These are phyloP conservation scores for Fonsecaea erecta DNA, from an alignment of 2,329 filamentous ascomycete species.

Conservation along the genomic window DNA sequence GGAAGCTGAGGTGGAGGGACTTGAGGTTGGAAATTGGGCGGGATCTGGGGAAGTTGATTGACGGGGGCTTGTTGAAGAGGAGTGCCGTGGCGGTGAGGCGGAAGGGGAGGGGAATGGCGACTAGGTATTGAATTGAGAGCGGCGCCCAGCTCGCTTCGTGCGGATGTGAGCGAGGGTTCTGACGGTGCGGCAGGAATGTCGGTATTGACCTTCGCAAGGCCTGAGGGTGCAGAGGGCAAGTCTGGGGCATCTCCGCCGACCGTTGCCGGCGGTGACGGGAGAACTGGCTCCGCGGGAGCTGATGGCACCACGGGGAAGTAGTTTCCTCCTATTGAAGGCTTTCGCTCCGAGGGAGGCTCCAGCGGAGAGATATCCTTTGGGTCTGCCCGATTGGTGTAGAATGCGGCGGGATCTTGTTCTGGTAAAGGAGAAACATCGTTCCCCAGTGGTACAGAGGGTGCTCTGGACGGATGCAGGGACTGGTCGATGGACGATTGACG, in stretches of 20 bases:
- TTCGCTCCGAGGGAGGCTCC: constrained; percentile 51
- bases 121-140: constrained; percentile 18
- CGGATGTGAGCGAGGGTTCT: constrained; percentile 19
- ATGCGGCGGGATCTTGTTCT: constrained; percentile 39
- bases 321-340: constrained; percentile 59
- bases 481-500: constrained; percentile 55
- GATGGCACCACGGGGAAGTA: constrained; percentile 61
- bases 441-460: constrained; percentile 24
- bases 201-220: constrained; percentile 5
- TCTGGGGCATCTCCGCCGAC: constrained; percentile 35
- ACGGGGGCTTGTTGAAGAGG: constrained; percentile 23
- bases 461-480: constrained; percentile 53
- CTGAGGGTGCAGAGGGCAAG: constrained; percentile 38
- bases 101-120: constrained; percentile 33
- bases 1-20: constrained; percentile 26
- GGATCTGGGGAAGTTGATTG: constrained; percentile 30
- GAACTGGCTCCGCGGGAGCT: constrained; percentile 41
- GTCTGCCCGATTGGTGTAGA: constrained; percentile 45
- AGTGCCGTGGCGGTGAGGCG: constrained; percentile 29
- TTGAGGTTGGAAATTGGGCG: constrained; percentile 38
- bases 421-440: constrained; percentile 34
- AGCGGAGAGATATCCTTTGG: constrained; percentile 58
- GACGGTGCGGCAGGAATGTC: constrained; percentile 23
- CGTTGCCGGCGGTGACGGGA: constrained; percentile 39
- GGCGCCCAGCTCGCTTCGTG: constrained; percentile 21